Evolutionary conservation across 192 early-diverging fungal species (phyloP).

Genomic region (Coemansia sp.): DNA sequence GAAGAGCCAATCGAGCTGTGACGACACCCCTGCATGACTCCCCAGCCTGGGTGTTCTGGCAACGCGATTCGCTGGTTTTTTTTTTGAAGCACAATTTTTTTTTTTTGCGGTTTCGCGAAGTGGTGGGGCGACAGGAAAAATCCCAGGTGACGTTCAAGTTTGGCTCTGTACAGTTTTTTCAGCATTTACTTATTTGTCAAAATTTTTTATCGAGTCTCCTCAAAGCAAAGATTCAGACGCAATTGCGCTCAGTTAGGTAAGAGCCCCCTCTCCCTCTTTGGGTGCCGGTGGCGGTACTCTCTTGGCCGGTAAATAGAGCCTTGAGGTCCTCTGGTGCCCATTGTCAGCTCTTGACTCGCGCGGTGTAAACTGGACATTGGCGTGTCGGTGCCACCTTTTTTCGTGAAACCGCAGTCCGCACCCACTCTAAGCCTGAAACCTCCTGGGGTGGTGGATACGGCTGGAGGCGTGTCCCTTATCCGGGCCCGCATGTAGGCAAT

Average conservation of each 20-base stretch:
- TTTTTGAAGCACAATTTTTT: constrained; percentile 4
- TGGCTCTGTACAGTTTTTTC: neutral
- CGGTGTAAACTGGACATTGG: neutral
- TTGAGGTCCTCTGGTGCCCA: neutral
- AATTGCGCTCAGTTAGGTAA: constrained; percentile 4
- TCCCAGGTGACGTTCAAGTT: neutral
- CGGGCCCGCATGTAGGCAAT: neutral
- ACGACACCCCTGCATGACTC: neutral
- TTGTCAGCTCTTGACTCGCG: neutral
- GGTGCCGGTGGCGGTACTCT: neutral
- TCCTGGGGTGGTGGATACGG: neutral
- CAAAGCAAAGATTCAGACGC: neutral
- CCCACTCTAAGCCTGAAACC: neutral
- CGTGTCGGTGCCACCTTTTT: neutral
- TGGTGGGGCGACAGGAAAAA: neutral
- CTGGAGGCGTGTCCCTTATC: neutral
- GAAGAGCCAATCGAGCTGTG: neutral
- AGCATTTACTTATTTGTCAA: constrained; percentile 4
- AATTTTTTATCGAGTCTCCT: neutral
- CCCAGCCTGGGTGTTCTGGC: neutral
- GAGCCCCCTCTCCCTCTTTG: neutral
- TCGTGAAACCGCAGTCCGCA: neutral
- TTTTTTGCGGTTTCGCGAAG: neutral
- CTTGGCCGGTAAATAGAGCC: too few species aligned
- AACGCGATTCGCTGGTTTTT: neutral